Base-by-base conservation (phyloP, 2,329 filamentous ascomycete genomes). In the Neobulgaria alba region DNA sequence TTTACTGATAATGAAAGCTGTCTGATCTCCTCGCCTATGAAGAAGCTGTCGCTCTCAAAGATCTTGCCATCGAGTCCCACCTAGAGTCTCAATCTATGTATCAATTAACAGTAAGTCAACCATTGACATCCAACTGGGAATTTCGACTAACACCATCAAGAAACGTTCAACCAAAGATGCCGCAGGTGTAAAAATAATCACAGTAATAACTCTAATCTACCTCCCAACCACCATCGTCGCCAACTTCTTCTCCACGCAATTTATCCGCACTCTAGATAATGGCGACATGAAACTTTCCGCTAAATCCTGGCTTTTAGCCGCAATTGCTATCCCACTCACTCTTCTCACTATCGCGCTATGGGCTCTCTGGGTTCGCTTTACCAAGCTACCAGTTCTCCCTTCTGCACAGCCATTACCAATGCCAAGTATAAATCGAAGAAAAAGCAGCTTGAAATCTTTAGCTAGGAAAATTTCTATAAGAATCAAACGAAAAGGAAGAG, bases 151-250 rank as follows among this genome's bases (percentile, higher is more conserved):
- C 14, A 12, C 1, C 4, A 15, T 4, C 3, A 19, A 54, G 52
- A 42, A 49, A 31, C 38, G 39, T 47, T 52, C 47, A 17, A 49
- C 47, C 1, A 45, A 48, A 38, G 50, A 55, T 38, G 49, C 52
- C 8, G 50, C 52, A 8, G 50, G 49, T 2, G 47, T 55, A n/a
- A 55, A 55, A 17, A 53, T 53, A 16, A 29, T 55, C 3, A 55
- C 52, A 2, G 39, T 55, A 5, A 53, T 55, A 9, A 53, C 50
- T 2, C 33, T 55, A 3, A 41, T 55, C 10, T 55, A 53, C 35
- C 36, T 55, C 3, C 52, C 52, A 1, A 42, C 38, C 5, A 52
- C 52, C 8, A 49, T 55, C 21, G 50, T 55, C 26, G 50, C 52
- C 14, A 53, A 49, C 18, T 53, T 53, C 17, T 53, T 53, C 33